These are phyloP conservation scores for Corinectria fuckeliana DNA, from an alignment of 2,329 filamentous ascomycete genomes.

Conservation along the genomic window DNA sequence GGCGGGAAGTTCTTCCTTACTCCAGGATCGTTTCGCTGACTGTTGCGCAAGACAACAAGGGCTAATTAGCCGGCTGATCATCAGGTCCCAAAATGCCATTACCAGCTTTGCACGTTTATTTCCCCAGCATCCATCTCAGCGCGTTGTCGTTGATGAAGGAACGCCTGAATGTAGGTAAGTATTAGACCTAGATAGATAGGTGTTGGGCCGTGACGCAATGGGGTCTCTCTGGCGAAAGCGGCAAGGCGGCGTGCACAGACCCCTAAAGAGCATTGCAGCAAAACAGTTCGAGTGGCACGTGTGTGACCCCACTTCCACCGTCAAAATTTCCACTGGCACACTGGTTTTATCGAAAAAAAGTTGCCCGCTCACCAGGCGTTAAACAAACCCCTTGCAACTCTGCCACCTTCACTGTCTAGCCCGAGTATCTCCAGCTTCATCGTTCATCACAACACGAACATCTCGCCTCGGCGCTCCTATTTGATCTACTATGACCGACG, in stretches of 20 bases:
- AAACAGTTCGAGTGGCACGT: slow-evolving; percentile 37
- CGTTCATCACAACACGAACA: not conserved
- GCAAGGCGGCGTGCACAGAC: slow-evolving; percentile 19
- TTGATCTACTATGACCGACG: slow-evolving; percentile 39
- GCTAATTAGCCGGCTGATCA: no score
- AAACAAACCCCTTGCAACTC: slow-evolving; percentile 20
- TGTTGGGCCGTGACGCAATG: slow-evolving; percentile 12
- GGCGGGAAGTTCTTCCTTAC: not conserved
- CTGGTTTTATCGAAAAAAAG: slow-evolving; percentile 28
- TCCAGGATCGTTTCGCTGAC: not conserved
- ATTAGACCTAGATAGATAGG: no score
- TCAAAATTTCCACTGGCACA: slow-evolving; percentile 34
- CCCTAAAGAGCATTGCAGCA: slow-evolving; percentile 22
- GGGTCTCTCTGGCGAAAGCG: slow-evolving; percentile 1
- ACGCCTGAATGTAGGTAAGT: no score
- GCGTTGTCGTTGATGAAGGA: not conserved
- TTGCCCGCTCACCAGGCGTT: slow-evolving; percentile 28
- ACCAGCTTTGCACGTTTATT: no score
- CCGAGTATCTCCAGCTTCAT: not conserved
- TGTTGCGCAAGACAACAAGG: not conserved
- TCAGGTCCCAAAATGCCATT: no score
- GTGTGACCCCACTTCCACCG: slow-evolving; percentile 36
- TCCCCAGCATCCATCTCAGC: no score
- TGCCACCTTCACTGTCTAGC: slow-evolving; percentile 10
- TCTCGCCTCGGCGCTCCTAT: not conserved